Evolutionary conservation across 129 eudicot genomes (phyloP), one percentile per base, ranked within the genome.

Genomic region (Arctium lappa): DNA sequence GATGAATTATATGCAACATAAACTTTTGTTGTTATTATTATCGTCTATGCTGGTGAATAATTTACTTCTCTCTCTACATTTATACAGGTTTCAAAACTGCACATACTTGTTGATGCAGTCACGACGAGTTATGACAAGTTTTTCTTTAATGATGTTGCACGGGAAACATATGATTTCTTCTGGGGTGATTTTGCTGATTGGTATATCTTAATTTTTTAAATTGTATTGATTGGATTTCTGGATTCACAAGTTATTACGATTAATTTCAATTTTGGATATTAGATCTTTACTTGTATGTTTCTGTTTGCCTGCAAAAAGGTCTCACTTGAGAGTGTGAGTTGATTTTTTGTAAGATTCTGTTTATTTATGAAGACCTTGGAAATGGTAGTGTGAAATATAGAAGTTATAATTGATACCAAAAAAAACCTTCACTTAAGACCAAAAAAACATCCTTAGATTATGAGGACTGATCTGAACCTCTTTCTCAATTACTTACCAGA

Each of bases 181-280:
- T 93, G 98, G 99, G 91, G 94, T 33, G 99, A 95, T 90, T 95
- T 93, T 85, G 99, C 99, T 81, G 98, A 93, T 80, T 95, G 99
- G 99, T 95, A 87, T 46, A 88, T 84, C 36, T 60, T 78, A 6
- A 34, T 73, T 78, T 73, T 84, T 32, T 73, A 60, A n/a, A 42
- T 66, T 66, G 3, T 42, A 16, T 60, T 60, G 2, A 36, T 62
- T 78, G 56, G 48, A 69, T 74, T 50, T 82, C 85, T 48, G 1
- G 22, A 75, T 42, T 46, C 39, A 68, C 39, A 46, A 10, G 22
- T 66, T 82, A 38, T 32, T 60, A 32, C 33, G 13, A 69, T 50
- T 27, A 37, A 40, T 82, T 73, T 76, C 8, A 81, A 2, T 13
- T 15, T 30, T 82, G 37, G 0, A 29, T 27, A 60, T 75, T 69